Percentiles rank a stretch among this genome's conserved stretches.
These are phyloP conservation scores for Talaromyces sp. DNA, from an alignment of 2,329 filamentous ascomycete species.

Conservation along the genomic window DNA sequence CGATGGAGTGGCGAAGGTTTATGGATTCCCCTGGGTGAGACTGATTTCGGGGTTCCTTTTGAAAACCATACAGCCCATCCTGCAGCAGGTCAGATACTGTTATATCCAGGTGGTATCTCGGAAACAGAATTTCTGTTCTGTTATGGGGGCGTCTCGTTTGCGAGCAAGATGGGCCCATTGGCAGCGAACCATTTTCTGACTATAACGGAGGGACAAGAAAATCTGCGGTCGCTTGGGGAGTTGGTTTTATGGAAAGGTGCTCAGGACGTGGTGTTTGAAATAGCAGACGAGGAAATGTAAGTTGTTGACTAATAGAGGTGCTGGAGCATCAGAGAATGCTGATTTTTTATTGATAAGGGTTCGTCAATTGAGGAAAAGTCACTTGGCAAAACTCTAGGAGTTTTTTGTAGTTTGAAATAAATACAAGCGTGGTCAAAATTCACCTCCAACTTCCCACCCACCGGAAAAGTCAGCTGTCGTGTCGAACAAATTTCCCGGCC, in stretches of 20 bases:
- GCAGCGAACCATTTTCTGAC: constrained; percentile 22
- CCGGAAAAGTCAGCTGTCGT: constrained; percentile 2
- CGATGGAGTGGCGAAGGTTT: constrained; percentile 21
- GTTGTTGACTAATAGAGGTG: neutral
- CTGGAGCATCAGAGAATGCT: neutral
- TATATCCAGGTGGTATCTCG: constrained; percentile 18
- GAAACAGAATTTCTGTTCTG: constrained; percentile 20
- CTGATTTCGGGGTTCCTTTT: constrained; percentile 15
- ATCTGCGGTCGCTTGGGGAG: constrained; percentile 16
- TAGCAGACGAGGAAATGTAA: constrained; percentile 15
- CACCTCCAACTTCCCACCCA: neutral
- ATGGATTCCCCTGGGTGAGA: constrained; percentile 21
- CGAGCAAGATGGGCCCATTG: constrained; percentile 19
- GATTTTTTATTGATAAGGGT: neutral
- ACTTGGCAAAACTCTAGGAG: neutral
- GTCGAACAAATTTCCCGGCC: constrained; percentile 13
- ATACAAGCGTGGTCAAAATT: neutral
- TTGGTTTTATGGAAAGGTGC: constrained; percentile 19
- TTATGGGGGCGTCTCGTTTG: constrained; percentile 18
- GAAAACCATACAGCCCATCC: constrained; percentile 21
- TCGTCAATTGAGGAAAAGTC: neutral
- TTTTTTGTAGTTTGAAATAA: neutral
- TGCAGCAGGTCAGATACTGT: constrained; percentile 16
- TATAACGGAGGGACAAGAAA: constrained; percentile 16
- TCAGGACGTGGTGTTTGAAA: constrained; percentile 18